Evolutionary conservation across 2,329 filamentous ascomycete species (phyloP), one percentile per base, ranked within the genome.

Genomic region (Calonectria crousiana): DNA sequence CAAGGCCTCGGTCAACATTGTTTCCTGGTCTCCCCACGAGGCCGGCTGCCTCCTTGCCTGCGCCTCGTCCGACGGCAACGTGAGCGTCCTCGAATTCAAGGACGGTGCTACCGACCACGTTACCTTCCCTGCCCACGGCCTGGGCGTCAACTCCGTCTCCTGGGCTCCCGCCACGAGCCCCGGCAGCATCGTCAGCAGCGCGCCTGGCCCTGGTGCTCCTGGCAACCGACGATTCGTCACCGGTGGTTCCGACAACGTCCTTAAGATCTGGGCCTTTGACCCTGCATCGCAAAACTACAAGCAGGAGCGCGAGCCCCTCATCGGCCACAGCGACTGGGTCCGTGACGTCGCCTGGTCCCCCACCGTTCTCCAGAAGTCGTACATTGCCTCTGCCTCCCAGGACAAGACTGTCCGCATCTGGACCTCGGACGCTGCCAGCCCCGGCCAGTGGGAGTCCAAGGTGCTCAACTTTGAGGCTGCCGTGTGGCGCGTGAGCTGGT

Each of bases 361-460:
- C 14, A 98, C 95, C 30, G 95, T 98, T 71, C 90, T 99, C 73
- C 95, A 96, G 81, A 98, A 98, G 90, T 95, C 93, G 73, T 99
- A 99, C 87, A 98, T 99, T 83, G 97, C 97, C 36, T 96, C 94
- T 64, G 97, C 96, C 14, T 96, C 94, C 69, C 96, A 98, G 87
- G 97, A 99, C 85, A 97, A 98, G 90, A 98, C 95, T 11, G 96
- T 98, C 76, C 93, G 95, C 79, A 98, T 99, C 86, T 99, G 97
- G 97, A 98, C 96, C 13, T 93, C 91, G 34, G 93, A 95, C 80
- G 79, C 83, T 11, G 80, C 84, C 73, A 91, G 89, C 82, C 87
- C 91, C 20, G 91, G 90, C 30, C 92, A 95, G 81, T 99, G 97
- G 97, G 92, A 93, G 73, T 93, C 92, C 85, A 97, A 97, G 85